Conservation (phyloP, 192 early-diverging fungal species). For the Rhizophlyctis rosea region DNA sequence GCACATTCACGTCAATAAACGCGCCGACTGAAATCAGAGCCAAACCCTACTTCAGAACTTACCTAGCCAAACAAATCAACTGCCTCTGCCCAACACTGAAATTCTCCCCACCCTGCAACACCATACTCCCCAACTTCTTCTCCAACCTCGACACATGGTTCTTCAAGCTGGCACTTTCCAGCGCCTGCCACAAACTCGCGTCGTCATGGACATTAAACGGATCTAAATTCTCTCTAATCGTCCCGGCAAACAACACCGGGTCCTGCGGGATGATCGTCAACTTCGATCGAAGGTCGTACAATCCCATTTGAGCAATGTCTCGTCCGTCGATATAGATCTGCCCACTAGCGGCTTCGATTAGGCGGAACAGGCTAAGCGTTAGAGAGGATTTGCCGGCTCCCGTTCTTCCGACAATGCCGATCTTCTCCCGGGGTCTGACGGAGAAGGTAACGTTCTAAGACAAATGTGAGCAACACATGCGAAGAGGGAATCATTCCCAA, state of each 20-base stretch:
- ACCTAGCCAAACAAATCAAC: conserved; percentile 68
- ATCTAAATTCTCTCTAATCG: conserved; percentile 55
- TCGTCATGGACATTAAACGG: conserved; percentile 46
- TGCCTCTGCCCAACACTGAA: conserved; percentile 80
- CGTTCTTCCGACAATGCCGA: conserved; percentile 56
- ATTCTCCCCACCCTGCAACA: conserved; percentile 63
- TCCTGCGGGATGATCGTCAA: conserved; percentile 81
- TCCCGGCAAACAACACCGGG: conserved; percentile 62
- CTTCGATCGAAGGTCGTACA: conserved; percentile 69
- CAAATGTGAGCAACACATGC: neutral
- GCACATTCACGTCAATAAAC: too few relatives aligned
- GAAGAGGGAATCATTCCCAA: neutral
- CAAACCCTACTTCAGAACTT: too few relatives aligned
- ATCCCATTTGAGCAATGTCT: conserved; percentile 64
- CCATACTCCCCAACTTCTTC: conserved; percentile 59
- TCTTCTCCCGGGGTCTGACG: conserved; percentile 42
- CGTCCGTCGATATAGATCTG: conserved; percentile 69
- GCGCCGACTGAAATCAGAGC: too few relatives aligned
- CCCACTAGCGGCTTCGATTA: conserved; percentile 71
- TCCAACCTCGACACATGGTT: conserved; percentile 56
- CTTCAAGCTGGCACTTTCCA: conserved; percentile 65
- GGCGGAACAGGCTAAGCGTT: conserved; percentile 71
- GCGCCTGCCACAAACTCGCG: conserved; percentile 41
- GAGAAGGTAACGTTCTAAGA: conserved; percentile 27
- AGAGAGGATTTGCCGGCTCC: conserved; percentile 75